Evolutionary conservation across 1,284 basidiomycete genomes (phyloP).

Genomic region (Cryptococcus floricola): DNA sequence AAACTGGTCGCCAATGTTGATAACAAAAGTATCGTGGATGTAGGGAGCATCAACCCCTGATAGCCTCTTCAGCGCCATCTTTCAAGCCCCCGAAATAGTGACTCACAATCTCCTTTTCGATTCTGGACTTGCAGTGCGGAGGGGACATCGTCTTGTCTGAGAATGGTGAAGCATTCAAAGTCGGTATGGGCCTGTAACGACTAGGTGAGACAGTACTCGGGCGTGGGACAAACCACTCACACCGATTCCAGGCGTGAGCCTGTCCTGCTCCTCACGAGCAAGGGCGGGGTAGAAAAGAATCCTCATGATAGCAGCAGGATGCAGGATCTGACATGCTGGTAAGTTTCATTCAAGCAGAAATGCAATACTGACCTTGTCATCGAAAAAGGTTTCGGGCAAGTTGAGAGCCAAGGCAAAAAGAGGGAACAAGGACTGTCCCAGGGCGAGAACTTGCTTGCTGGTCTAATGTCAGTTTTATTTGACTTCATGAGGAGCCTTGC

Average conservation of each 20-base stretch:
- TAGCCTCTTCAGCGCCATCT: background rate
- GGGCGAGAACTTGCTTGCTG: slow-evolving; percentile 62
- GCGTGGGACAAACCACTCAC: slow-evolving; percentile 40
- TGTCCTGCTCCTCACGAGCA: slow-evolving; percentile 54
- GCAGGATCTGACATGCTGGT: slow-evolving; percentile 34
- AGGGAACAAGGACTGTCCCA: slow-evolving; percentile 72
- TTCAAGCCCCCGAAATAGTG: background rate
- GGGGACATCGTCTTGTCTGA: slow-evolving; percentile 56
- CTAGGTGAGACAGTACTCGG: background rate
- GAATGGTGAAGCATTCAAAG: slow-evolving; percentile 65
- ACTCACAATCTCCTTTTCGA: slow-evolving; percentile 54
- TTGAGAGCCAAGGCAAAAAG: slow-evolving; percentile 78
- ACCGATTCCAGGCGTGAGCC: slow-evolving; percentile 73
- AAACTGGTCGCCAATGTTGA: slow-evolving; percentile 81
- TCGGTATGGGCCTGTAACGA: slow-evolving; percentile 26
- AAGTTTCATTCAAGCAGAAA: background rate
- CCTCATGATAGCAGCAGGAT: slow-evolving; percentile 66
- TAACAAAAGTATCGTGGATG: slow-evolving; percentile 62
- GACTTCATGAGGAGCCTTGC: slow-evolving; percentile 67
- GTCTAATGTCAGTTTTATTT: slow-evolving; percentile 49
- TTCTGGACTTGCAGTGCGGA: slow-evolving; percentile 66
- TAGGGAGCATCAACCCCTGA: slow-evolving; percentile 61
- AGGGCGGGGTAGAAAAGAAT: slow-evolving; percentile 79
- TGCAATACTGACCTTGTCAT: slow-evolving; percentile 60
- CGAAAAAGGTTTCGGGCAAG: slow-evolving; percentile 70